Conservation (phyloP, 345 rosid genomes). For the Pugionium cornutum region DNA sequence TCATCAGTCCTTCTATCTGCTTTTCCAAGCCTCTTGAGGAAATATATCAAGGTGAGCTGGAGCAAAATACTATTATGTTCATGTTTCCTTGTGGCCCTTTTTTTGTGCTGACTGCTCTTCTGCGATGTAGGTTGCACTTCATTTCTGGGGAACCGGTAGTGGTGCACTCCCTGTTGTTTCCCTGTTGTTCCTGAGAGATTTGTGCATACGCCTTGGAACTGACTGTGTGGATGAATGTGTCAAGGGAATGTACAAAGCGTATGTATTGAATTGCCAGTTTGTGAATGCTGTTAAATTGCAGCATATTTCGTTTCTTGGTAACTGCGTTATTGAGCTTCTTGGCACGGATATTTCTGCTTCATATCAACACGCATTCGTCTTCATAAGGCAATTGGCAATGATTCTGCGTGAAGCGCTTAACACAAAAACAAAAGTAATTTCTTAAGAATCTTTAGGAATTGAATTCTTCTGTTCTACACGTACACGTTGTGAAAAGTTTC, state of each 20-base stretch:
- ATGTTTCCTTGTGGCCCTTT: slow-evolving; percentile 6
- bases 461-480: not conserved
- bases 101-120: slow-evolving; percentile 24
- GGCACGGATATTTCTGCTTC: slow-evolving; percentile 84
- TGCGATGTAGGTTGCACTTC: slow-evolving; percentile 68
- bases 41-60: slow-evolving; percentile 70
- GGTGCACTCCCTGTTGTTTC: slow-evolving; percentile 84
- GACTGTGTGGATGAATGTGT: slow-evolving; percentile 86
- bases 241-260: slow-evolving; percentile 90
- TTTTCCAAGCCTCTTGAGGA: slow-evolving; percentile 81
- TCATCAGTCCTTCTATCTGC: slow-evolving; percentile 74
- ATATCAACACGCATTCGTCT: slow-evolving; percentile 92
- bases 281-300: slow-evolving; percentile 75
- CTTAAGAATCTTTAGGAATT: slow-evolving; percentile 1
- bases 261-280: slow-evolving; percentile 83
- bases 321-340: slow-evolving; percentile 80
- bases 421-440: slow-evolving; percentile 80
- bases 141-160: slow-evolving; percentile 96
- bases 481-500: not conserved
- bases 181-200: slow-evolving; percentile 76
- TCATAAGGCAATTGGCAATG: slow-evolving; percentile 81
- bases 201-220: slow-evolving; percentile 76
- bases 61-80: slow-evolving; percentile 2
- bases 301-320: slow-evolving; percentile 82
- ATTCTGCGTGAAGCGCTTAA: slow-evolving; percentile 83